These are phyloP conservation scores for Phytopythium vexans DNA, from an alignment of 352 stramenopile genomes.

Conservation along the genomic window DNA sequence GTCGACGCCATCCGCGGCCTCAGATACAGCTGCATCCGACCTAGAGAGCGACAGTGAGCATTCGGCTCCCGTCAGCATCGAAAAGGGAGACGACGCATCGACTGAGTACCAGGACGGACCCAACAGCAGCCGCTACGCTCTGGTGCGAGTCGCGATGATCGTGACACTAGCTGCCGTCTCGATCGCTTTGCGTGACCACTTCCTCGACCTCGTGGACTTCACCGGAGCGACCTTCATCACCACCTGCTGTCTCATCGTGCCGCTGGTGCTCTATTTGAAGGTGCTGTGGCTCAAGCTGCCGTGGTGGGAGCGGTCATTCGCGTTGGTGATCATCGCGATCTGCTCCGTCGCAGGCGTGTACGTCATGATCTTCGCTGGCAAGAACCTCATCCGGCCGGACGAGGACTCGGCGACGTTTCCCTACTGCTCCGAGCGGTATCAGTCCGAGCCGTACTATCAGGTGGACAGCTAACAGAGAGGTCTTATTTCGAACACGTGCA, in stretches of 20 bases:
- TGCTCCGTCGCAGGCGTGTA: conserved; percentile 23
- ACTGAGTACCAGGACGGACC: conserved; percentile 17
- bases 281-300: conserved; percentile 24
- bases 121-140: conserved; percentile 25
- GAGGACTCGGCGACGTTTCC: conserved; percentile 16
- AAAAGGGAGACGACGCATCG: conserved; percentile 14
- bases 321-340: conserved; percentile 16
- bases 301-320: conserved; percentile 29
- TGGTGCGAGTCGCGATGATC: conserved; percentile 28
- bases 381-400: conserved; percentile 21
- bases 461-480: no score
- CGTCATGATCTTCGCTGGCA: conserved; percentile 26
- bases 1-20: conserved; percentile 15
- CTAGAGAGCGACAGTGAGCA: conserved; percentile 13
- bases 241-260: conserved; percentile 30
- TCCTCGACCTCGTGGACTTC: conserved; percentile 36
- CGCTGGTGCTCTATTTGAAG: conserved; percentile 37
- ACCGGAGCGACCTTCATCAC: conserved; percentile 30
- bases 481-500: conserved; percentile 96
- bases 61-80: conserved; percentile 15
- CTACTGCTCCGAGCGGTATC: conserved; percentile 24
- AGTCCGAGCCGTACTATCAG: conserved; percentile 22
- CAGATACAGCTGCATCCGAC: no score
- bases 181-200: conserved; percentile 25
- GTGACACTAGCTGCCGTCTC: conserved; percentile 21